Evolutionary conservation across 2,329 filamentous ascomycete genomes (phyloP).

Genomic region (Calonectria pseudoreteaudii): DNA sequence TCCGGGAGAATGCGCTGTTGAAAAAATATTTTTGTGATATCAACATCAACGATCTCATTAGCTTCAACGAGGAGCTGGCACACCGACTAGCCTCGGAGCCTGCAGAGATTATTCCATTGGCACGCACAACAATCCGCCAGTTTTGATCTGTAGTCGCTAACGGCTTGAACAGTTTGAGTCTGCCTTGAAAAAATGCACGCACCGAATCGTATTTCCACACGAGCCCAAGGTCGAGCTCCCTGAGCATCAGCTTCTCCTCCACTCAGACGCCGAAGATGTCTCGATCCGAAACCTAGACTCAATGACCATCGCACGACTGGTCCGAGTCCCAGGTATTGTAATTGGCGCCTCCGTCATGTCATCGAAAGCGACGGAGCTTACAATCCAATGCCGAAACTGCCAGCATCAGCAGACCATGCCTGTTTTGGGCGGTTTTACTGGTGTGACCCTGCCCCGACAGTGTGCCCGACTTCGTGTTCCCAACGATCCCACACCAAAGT

Average conservation of each 20-base stretch:
- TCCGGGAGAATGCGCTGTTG: slow-evolving; percentile 92
- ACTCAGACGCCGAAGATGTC: slow-evolving; percentile 90
- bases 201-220: slow-evolving; percentile 90
- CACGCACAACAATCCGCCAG: slow-evolving; percentile 54
- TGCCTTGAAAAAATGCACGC: slow-evolving; percentile 90
- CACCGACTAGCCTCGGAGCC: slow-evolving; percentile 91
- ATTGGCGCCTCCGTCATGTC: slow-evolving; percentile 97
- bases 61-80: slow-evolving; percentile 94
- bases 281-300: slow-evolving; percentile 96
- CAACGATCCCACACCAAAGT: slow-evolving; percentile 78
- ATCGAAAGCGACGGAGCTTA: slow-evolving; percentile 89
- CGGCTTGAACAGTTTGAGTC: slow-evolving; percentile 79
- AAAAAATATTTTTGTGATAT: slow-evolving; percentile 97
- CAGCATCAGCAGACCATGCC: slow-evolving; percentile 76
- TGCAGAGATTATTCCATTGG: slow-evolving; percentile 90
- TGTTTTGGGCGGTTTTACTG: slow-evolving; percentile 87
- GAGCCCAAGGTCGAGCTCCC: slow-evolving; percentile 77
- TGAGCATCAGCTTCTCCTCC: slow-evolving; percentile 93
- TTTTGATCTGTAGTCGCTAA: slow-evolving; percentile 15
- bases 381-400: slow-evolving; percentile 91
- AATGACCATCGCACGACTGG: slow-evolving; percentile 91
- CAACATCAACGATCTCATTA: slow-evolving; percentile 95
- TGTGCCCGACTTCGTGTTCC: slow-evolving; percentile 75
- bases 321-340: slow-evolving; percentile 95
- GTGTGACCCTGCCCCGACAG: slow-evolving; percentile 83